These are phyloP conservation scores for Pseudocercospora macadamiae DNA, from an alignment of 2,329 filamentous ascomycete genomes.

Conservation along the genomic window DNA sequence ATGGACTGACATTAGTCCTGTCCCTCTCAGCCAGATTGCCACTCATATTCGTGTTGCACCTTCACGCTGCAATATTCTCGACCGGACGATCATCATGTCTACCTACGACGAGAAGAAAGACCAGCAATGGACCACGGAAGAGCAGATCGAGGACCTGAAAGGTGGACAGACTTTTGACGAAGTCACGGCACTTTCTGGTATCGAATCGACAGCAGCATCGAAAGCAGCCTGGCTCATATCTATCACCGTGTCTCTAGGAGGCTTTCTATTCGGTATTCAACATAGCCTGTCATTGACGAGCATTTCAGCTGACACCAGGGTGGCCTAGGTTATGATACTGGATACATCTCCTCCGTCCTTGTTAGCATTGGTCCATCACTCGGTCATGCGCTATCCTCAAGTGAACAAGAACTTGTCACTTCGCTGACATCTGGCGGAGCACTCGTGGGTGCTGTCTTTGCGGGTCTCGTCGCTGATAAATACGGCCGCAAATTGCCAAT, in stretches of 20 bases:
- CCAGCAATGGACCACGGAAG: conserved; percentile 20
- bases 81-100: conserved; percentile 14
- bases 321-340: conserved; percentile 51
- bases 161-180: conserved; percentile 17
- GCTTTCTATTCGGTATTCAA: conserved; percentile 36
- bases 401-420: conserved; percentile 56
- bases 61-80: background rate
- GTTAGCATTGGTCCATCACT: conserved; percentile 47
- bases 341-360: conserved; percentile 50
- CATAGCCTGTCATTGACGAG: conserved; percentile 4
- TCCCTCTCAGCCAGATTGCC: background rate
- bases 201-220: conserved; percentile 45
- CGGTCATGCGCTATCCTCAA: conserved; percentile 42
- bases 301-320: background rate
- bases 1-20: background rate
- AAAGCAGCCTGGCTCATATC: conserved; percentile 45
- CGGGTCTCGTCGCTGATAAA: conserved; percentile 39
- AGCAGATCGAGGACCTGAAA: conserved; percentile 24
- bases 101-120: conserved; percentile 20
- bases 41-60: background rate
- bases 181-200: conserved; percentile 35
- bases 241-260: conserved; percentile 42
- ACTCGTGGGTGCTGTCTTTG: conserved; percentile 47
- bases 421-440: conserved; percentile 56
- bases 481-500: conserved; percentile 47